Conservation (phyloP, 2,329 filamentous ascomycete species). For the Beauveria pseudobassiana region DNA sequence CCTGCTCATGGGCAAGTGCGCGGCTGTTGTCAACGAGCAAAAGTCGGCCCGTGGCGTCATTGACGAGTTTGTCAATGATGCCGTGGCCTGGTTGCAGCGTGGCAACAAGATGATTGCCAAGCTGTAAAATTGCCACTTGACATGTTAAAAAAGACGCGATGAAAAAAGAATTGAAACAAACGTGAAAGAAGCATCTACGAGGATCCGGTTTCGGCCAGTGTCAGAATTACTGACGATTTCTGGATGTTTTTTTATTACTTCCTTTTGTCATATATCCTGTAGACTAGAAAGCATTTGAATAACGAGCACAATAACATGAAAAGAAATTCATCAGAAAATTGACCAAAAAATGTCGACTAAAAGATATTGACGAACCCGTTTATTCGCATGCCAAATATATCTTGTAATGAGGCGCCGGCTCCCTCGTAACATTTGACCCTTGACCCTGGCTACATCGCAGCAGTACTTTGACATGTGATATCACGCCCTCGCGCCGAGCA, state of each 20-base stretch:
- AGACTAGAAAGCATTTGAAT: constrained; percentile 17
- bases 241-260: constrained; percentile 12
- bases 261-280: constrained; percentile 16
- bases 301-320: background rate
- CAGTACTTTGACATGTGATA: background rate
- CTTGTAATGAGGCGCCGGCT: background rate
- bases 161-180: constrained; percentile 9
- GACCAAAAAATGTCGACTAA: too few species aligned
- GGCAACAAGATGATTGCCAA: constrained; percentile 64
- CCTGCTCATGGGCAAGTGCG: constrained; percentile 94
- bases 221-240: constrained; percentile 16
- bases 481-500: background rate
- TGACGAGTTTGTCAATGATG: constrained; percentile 86
- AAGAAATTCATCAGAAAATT: background rate
- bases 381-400: too few species aligned
- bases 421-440: too few species aligned
- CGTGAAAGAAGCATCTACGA: background rate
- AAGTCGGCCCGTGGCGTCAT: constrained; percentile 87
- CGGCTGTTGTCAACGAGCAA: constrained; percentile 87
- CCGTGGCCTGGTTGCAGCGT: constrained; percentile 60
- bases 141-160: background rate
- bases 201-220: background rate
- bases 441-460: too few species aligned
- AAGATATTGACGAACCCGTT: too few species aligned
- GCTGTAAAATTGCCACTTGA: constrained; percentile 43